Conservation (phyloP, 2,329 filamentous ascomycete genomes). For the Acephala macrosclerotiorum region DNA sequence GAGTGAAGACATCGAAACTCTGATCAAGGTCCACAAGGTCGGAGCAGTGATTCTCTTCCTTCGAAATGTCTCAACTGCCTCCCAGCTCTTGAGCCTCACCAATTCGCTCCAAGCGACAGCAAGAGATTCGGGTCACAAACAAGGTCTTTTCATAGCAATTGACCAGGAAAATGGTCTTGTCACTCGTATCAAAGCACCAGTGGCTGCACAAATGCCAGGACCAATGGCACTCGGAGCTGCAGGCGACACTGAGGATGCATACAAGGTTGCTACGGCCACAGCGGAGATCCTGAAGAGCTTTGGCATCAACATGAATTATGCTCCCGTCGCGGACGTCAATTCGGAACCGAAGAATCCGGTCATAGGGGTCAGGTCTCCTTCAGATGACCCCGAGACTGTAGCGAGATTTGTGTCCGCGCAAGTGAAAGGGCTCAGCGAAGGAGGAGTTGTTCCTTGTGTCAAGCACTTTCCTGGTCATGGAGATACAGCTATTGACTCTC, state of each 20-base stretch:
- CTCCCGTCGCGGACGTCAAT: slow-evolving; percentile 52
- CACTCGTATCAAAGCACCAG: slow-evolving; percentile 49
- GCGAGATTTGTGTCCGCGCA: slow-evolving; percentile 50
- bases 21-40: slow-evolving; percentile 50
- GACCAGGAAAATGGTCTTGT: slow-evolving; percentile 55
- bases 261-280: slow-evolving; percentile 47
- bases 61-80: slow-evolving; percentile 48
- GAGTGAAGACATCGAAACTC: slow-evolving; percentile 50
- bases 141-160: slow-evolving; percentile 52
- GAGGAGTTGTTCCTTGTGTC: slow-evolving; percentile 50
- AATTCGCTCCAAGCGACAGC: slow-evolving; percentile 50
- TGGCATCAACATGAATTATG: slow-evolving; percentile 55
- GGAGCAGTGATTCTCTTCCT: slow-evolving; percentile 52
- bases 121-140: slow-evolving; percentile 47
- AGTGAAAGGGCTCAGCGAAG: slow-evolving; percentile 47
- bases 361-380: slow-evolving; percentile 51
- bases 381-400: slow-evolving; percentile 51
- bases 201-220: slow-evolving; percentile 50
- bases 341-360: slow-evolving; percentile 53
- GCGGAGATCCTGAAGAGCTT: slow-evolving; percentile 48
- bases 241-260: slow-evolving; percentile 44
- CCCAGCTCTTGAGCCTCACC: slow-evolving; percentile 48
- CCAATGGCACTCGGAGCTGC: slow-evolving; percentile 54
- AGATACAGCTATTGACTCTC: slow-evolving; percentile 52
- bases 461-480: slow-evolving; percentile 56